A percentile compares a stretch with the other conserved stretches of the same genome.
Conservation (phyloP, 306 rosid genomes). For the Alnus glutinosa region DNA sequence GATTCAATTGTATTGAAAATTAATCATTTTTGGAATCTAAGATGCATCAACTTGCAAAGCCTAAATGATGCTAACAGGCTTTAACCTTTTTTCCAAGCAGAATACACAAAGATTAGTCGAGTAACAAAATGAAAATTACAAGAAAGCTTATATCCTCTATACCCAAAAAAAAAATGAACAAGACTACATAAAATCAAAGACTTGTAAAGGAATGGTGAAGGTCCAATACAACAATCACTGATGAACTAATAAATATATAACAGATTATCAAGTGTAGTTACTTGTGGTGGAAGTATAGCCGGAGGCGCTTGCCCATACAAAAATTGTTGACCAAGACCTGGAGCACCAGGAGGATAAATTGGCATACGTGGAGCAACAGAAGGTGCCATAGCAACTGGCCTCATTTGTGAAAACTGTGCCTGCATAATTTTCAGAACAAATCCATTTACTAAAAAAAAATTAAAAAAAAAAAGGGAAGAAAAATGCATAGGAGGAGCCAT, state of each 20-base stretch:
- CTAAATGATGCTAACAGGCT: not conserved
- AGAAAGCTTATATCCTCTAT: too few species aligned
- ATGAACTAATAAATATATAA: not conserved
- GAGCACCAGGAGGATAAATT: constrained; percentile 76
- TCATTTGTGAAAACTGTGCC: constrained; percentile 81
- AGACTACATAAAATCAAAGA: not conserved
- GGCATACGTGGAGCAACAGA: constrained; percentile 75
- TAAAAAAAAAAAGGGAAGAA: not conserved
- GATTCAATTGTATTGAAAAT: not conserved
- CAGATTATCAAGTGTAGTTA: constrained; percentile 18
- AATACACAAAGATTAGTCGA: not conserved
- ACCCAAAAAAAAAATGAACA: too few species aligned
- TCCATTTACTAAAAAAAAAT: not conserved
- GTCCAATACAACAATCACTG: not conserved
- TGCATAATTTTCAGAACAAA: constrained; percentile 7
- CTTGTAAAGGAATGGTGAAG: not conserved
- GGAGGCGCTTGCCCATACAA: constrained; percentile 79
- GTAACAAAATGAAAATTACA: not conserved
- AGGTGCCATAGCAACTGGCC: constrained; percentile 65
- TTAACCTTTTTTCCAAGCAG: not conserved
- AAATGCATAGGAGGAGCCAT: not conserved
- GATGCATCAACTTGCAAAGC: not conserved
- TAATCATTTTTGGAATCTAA: not conserved
- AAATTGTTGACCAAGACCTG: constrained; percentile 73
- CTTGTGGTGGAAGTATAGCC: constrained; percentile 73